Evolutionary conservation across 352 stramenopile genomes (phyloP).

Genomic region (Pythium rishiriense): DNA sequence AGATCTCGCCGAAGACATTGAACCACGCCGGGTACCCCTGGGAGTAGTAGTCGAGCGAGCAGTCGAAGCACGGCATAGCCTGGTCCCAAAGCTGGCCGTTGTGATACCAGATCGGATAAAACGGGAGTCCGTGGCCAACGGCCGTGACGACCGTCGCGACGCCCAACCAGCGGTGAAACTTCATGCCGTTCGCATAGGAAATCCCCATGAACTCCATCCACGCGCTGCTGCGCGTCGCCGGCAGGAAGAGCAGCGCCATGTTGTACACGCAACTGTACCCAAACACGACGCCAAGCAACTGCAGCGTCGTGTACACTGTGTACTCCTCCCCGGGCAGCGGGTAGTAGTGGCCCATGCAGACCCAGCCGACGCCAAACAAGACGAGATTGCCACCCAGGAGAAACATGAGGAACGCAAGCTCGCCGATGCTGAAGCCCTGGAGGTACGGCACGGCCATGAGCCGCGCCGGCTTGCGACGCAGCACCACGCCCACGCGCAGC

Average conservation of each 20-base stretch:
- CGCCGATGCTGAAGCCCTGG: constrained; percentile 48
- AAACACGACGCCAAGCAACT: constrained; percentile 47
- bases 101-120: constrained; percentile 27
- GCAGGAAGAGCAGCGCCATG: constrained; percentile 60
- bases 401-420: constrained; percentile 54
- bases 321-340: constrained; percentile 24
- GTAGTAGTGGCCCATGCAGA: constrained; percentile 19
- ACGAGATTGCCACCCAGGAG: constrained; percentile 52
- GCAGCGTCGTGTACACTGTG: constrained; percentile 46
- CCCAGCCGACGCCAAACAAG: constrained; percentile 55
- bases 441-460: constrained; percentile 17
- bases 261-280: constrained; percentile 70
- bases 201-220: constrained; percentile 50
- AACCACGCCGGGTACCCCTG: constrained; percentile 34
- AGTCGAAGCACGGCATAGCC: constrained; percentile 45
- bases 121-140: constrained; percentile 40
- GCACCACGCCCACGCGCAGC: constrained; percentile 38
- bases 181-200: constrained; percentile 46
- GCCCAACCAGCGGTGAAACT: constrained; percentile 45
- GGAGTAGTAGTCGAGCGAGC: constrained; percentile 28
- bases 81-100: constrained; percentile 20
- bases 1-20: constrained; percentile 44
- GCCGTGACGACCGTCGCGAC: constrained; percentile 30
- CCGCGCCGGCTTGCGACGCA: constrained; percentile 48
- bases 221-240: constrained; percentile 34